Base-by-base conservation (phyloP, 768 basidiomycete genomes). In the Mycena galericulata region DNA sequence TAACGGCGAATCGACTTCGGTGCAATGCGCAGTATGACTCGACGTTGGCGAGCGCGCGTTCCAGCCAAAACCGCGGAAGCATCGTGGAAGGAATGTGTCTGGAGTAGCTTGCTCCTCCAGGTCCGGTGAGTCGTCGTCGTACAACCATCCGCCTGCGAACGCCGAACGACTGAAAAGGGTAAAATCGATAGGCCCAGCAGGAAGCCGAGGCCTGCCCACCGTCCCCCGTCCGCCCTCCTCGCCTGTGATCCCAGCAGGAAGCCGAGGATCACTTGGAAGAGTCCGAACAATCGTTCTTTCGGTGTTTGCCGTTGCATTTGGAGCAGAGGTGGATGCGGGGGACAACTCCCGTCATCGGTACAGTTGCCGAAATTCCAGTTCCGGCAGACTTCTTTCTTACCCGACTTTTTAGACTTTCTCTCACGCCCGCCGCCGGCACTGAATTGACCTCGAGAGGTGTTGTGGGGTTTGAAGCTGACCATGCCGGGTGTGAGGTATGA, bases 111-210 rank as follows among this genome's bases (percentile, higher is more conserved):
- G 50, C 27, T 6, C 8, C 6, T 53, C 30, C 2, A 32, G 4
- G 14, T 32, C 30, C 10, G 32, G 51, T 54, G 51, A 34, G 51
- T 54, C n/a, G 32, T 54, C 51, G n/a, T 54, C 1, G 1, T 4
- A 1, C 51, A 10, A 54, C 34, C n/a, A 1, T 1, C n/a, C 9
- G 26, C 15, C 0, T 15, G 49, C 34, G 14, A 62, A 51, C 3
- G 50, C 49, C 24, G 27, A 12, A 14, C 60, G 49, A 41, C 24
- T 41, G 29, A 62, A 62, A 27, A 7, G 14, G 1, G 60, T n/a
- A 10, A 61, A 61, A 15, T 61, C 59, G 2, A 14, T n/a, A 62
- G 47, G 22, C 60, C 60, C 49, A 62, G 60, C 60, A 12, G 60
- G 27, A 18, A 38, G 59, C 59, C 34, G 26, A 61, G 47, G 59